These are phyloP conservation scores for Ogataea methylovora DNA, from an alignment of 805 yeast genomes.

Conservation along the genomic window DNA sequence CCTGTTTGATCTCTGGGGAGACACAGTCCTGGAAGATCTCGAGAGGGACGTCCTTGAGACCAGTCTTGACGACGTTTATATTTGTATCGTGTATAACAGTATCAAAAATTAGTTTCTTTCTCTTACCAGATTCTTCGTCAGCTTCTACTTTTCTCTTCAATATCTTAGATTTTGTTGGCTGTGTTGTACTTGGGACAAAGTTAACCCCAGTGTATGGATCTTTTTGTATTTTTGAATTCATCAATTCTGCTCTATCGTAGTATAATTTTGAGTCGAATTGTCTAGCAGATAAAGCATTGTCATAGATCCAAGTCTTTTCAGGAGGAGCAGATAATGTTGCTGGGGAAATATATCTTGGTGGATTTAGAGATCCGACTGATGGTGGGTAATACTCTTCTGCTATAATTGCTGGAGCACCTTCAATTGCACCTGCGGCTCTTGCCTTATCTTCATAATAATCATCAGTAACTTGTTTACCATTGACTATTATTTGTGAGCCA, in stretches of 20 bases:
- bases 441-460: conserved; percentile 77
- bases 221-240: conserved; percentile 32
- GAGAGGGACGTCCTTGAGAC: conserved; percentile 51
- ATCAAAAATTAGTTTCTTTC: conserved; percentile 35
- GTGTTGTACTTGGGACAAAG: conserved; percentile 69
- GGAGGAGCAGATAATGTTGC: conserved; percentile 6
- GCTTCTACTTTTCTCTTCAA: conserved; percentile 20
- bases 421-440: conserved; percentile 49
- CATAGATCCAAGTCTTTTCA: conserved; percentile 74
- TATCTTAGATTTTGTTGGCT: conserved; percentile 45
- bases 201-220: conserved; percentile 83
- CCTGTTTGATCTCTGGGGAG: conserved; percentile 48
- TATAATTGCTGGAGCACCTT: conserved; percentile 45
- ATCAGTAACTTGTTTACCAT: conserved; percentile 76
- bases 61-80: conserved; percentile 42
- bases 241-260: conserved; percentile 46
- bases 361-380: background rate
- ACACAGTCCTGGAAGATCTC: conserved; percentile 52
- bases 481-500: conserved; percentile 75
- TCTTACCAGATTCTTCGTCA: conserved; percentile 8
- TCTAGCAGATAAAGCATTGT: conserved; percentile 73
- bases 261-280: conserved; percentile 59
- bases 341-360: background rate
- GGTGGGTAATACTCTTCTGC: conserved; percentile 3
- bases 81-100: conserved; percentile 35